Conservation (phyloP, 176 grass and related monocot genomes). For the Carex pumila region DNA sequence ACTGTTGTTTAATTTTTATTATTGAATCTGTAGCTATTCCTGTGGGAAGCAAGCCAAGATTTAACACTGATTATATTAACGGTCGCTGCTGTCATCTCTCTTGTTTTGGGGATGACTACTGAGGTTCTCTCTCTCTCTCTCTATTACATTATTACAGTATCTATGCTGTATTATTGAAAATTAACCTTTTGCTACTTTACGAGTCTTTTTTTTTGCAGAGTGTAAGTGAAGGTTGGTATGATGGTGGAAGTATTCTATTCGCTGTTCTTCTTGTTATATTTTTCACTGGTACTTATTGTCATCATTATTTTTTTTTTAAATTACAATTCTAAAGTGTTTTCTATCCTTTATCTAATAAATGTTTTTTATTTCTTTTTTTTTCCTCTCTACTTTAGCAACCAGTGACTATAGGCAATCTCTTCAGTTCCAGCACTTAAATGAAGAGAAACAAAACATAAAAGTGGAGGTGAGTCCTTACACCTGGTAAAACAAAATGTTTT, state of each 20-base stretch:
- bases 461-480: conserved; percentile 56
- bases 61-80: conserved; percentile 85
- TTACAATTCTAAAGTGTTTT: not conserved
- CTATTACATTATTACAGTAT: conserved; percentile 16
- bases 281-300: conserved; percentile 61
- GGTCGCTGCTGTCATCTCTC: conserved; percentile 80
- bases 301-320: conserved; percentile 16
- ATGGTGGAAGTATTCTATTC: conserved; percentile 95
- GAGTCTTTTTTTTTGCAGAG: conserved; percentile 38
- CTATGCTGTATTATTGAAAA: not conserved
- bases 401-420: conserved; percentile 97
- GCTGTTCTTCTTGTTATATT: conserved; percentile 94
- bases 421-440: conserved; percentile 90
- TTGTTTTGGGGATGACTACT: conserved; percentile 85
- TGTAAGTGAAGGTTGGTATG: conserved; percentile 89
- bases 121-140: conserved; percentile 45
- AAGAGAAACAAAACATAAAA: conserved; percentile 96
- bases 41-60: conserved; percentile 95
- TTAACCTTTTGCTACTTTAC: conserved; percentile 9
- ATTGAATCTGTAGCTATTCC: conserved; percentile 53
- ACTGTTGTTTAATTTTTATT: conserved; percentile 15
- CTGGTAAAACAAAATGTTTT: not conserved
- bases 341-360: not conserved
- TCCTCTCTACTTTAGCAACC: conserved; percentile 40
- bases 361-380: conserved; percentile 4